Conservation (phyloP, 2,329 filamentous ascomycete species). For the Monilinia aucupariae region DNA sequence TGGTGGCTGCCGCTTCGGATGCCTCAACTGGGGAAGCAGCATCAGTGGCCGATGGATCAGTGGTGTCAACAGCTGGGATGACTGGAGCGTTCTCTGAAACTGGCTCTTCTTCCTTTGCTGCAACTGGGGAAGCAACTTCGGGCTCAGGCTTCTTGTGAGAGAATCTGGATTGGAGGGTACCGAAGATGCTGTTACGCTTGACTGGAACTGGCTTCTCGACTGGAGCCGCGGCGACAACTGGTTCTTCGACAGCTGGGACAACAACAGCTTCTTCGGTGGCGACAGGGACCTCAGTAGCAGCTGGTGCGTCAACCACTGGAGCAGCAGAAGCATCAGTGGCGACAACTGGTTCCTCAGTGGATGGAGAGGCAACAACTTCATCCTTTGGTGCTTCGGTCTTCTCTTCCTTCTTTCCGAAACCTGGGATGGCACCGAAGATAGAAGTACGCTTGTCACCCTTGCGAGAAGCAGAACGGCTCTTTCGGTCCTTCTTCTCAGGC, state of each 20-base stretch:
- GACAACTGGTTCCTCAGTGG: slow-evolving; percentile 24
- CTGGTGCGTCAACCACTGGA: slow-evolving; percentile 30
- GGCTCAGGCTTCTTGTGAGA: slow-evolving; percentile 33
- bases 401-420: slow-evolving; percentile 38
- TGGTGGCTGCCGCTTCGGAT: slow-evolving; percentile 35
- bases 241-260: slow-evolving; percentile 39
- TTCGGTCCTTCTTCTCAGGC: slow-evolving; percentile 52
- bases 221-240: slow-evolving; percentile 29
- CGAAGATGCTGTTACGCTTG: slow-evolving; percentile 36
- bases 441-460: slow-evolving; percentile 50
- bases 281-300: slow-evolving; percentile 17
- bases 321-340: slow-evolving; percentile 27
- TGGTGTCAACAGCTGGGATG: slow-evolving; percentile 34
- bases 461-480: slow-evolving; percentile 58
- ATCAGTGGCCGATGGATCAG: slow-evolving; percentile 31
- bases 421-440: slow-evolving; percentile 54
- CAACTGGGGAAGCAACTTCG: slow-evolving; percentile 26
- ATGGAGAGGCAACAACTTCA: slow-evolving; percentile 18
- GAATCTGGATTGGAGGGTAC: slow-evolving; percentile 32
- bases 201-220: slow-evolving; percentile 29
- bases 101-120: slow-evolving; percentile 35
- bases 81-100: slow-evolving; percentile 35
- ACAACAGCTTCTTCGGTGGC: slow-evolving; percentile 16
- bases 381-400: slow-evolving; percentile 35
- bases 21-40: slow-evolving; percentile 32